Evolutionary conservation across 1,284 basidiomycete species (phyloP).

Genomic region (Puccinia coronata): DNA sequence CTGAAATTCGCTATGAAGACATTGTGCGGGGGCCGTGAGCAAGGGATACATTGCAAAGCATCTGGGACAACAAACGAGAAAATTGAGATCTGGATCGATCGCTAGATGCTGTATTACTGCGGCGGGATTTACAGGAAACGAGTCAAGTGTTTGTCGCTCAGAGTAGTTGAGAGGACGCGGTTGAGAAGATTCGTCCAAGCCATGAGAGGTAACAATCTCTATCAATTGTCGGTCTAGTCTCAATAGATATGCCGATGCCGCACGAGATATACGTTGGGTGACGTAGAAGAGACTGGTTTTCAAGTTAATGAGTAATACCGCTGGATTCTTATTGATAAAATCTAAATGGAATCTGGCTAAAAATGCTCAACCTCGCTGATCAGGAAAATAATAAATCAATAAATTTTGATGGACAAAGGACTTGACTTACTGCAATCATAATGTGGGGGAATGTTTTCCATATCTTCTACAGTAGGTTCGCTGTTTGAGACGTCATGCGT

Average conservation of each 20-base stretch:
- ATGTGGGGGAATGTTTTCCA: not conserved
- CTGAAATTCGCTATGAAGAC: slow-evolving; percentile 1
- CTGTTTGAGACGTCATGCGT: not conserved
- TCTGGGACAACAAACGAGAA: too few relatives aligned
- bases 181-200: not conserved
- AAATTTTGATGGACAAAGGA: not conserved
- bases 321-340: not conserved
- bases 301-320: not conserved
- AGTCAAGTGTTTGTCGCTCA: not conserved
- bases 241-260: not conserved
- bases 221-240: slow-evolving; percentile 10
- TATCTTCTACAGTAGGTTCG: not conserved
- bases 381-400: too few relatives aligned
- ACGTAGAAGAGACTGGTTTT: too few relatives aligned
- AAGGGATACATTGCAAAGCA: slow-evolving; percentile 45
- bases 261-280: not conserved
- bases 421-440: not conserved
- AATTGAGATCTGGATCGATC: too few relatives aligned
- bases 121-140: not conserved
- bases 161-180: not conserved
- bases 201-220: not conserved
- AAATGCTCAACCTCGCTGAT: too few relatives aligned
- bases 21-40: slow-evolving; percentile 5
- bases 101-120: slow-evolving; percentile 15
- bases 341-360: not conserved